phyloP scores from a whole-genome alignment of 805 yeast species.

The Ogataea zsoltii region DNA sequence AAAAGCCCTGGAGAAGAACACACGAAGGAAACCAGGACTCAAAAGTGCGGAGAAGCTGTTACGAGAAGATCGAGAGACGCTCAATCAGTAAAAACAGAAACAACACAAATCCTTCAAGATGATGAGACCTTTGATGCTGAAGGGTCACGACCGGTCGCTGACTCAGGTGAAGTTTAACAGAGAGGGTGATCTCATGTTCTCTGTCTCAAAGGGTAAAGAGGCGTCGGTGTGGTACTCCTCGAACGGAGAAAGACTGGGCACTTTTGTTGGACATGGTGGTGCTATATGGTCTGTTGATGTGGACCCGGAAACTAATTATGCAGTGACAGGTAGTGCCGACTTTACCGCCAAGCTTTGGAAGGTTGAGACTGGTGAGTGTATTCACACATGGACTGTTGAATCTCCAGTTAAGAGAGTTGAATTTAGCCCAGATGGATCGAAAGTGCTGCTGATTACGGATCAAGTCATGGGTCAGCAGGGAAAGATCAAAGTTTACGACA shows the following conservation, averaged over 20 bases:
- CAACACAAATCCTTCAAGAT: slow-evolving; percentile 18
- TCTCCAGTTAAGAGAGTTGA: slow-evolving; percentile 93
- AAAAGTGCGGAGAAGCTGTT: neutral
- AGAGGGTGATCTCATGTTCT: slow-evolving; percentile 91
- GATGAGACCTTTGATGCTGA: slow-evolving; percentile 71
- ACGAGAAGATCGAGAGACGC: neutral
- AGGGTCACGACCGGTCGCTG: slow-evolving; percentile 97
- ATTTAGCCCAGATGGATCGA: slow-evolving; percentile 70
- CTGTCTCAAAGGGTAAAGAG: slow-evolving; percentile 87
- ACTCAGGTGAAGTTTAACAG: slow-evolving; percentile 94
- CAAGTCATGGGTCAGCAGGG: slow-evolving; percentile 91
- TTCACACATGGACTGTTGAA: slow-evolving; percentile 69
- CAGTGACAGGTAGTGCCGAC: slow-evolving; percentile 92
- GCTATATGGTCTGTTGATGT: slow-evolving; percentile 94
- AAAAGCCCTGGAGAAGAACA: slow-evolving; percentile 5
- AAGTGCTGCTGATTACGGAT: slow-evolving; percentile 77
- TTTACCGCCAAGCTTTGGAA: slow-evolving; percentile 83
- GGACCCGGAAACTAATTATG: slow-evolving; percentile 63
- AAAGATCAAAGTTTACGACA: slow-evolving; percentile 64
- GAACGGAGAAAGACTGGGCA: slow-evolving; percentile 96
- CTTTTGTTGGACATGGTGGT: slow-evolving; percentile 87
- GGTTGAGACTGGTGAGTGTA: slow-evolving; percentile 72
- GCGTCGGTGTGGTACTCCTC: slow-evolving; percentile 93
- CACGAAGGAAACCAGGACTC: neutral
- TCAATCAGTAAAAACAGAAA: neutral